These are phyloP conservation scores for Chloropicon primus DNA, from an alignment of 139 green algal species.

Conservation along the genomic window DNA sequence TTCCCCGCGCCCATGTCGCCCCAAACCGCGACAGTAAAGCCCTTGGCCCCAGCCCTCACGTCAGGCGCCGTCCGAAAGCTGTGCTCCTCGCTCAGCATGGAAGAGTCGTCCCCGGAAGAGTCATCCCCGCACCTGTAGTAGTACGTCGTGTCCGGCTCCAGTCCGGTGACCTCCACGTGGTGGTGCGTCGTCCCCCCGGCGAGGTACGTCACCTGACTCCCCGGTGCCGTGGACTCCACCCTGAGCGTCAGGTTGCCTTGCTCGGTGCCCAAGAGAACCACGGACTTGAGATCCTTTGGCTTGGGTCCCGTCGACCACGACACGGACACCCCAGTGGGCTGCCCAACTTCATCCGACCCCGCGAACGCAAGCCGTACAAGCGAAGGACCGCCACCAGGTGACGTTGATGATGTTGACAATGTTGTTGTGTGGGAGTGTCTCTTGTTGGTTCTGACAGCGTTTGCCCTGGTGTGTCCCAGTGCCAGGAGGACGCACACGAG, in stretches of 20 bases:
- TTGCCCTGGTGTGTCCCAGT: too few relatives aligned
- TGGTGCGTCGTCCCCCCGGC: background rate
- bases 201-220: background rate
- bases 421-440: too few relatives aligned
- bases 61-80: background rate
- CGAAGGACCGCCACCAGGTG: background rate
- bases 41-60: background rate
- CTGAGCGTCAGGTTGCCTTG: background rate
- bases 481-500: too few relatives aligned
- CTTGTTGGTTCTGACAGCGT: too few relatives aligned
- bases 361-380: background rate
- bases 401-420: too few relatives aligned
- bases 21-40: background rate
- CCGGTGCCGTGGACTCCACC: background rate
- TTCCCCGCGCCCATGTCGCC: background rate
- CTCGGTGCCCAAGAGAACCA: background rate
- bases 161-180: background rate
- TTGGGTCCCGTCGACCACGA: background rate
- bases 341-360: background rate
- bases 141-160: background rate
- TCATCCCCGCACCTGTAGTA: background rate
- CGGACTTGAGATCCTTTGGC: background rate
- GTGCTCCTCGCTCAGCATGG: background rate
- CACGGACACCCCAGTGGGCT: background rate
- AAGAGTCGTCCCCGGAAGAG: too few relatives aligned